Evolutionary conservation across 352 stramenopile genomes (phyloP), one percentile per base, ranked within the genome.

Genomic region (Pilasporangium apinafurcum): DNA sequence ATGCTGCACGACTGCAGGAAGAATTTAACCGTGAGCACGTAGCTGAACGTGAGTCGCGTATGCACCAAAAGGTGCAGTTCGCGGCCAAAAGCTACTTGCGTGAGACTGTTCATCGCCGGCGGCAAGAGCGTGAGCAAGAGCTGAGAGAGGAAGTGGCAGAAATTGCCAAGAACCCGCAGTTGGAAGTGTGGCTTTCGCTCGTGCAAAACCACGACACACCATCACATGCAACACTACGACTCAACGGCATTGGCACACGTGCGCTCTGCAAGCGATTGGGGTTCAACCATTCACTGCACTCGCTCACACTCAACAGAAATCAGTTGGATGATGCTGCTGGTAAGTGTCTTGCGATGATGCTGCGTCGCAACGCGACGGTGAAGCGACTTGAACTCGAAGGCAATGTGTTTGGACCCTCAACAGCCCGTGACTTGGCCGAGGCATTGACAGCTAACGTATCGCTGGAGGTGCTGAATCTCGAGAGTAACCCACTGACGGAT

Each of bases 401-500:
- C 54, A 88, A 88, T 41, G 48, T 45, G 16, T 60, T 91, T 10
- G 78, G 78, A 3, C 64, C 78, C 2, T 13, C 56, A 33, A 67
- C 73, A 8, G 64, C 60, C 13, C 67, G 55, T 27, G 70, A 76
- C 13, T 32, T 91, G 30, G 73, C 75, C 4, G 70, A 82, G 26
- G 78, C 78, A 34, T 52, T 91, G 18, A 38, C 41, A 8, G 35
- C 46, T 9, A 91, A 88, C 56, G 59, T 65, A 29, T 68, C 61
- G 18, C 59, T 86, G 30, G 58, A 66, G 53, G 72, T 62, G 16
- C 42, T 91, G 33, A 88, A 65, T 32, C 56, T 91, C 17, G 78
- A 91, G 56, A 91, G 75, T 53, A 91, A 91, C 30, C 73, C 75
- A 9, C 58, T 91, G 17, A 91, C 75, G 0, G 68, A 82, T 51